Conservation (phyloP, 2,329 filamentous ascomycete species). For the Sporothrix pseudoabietina region DNA sequence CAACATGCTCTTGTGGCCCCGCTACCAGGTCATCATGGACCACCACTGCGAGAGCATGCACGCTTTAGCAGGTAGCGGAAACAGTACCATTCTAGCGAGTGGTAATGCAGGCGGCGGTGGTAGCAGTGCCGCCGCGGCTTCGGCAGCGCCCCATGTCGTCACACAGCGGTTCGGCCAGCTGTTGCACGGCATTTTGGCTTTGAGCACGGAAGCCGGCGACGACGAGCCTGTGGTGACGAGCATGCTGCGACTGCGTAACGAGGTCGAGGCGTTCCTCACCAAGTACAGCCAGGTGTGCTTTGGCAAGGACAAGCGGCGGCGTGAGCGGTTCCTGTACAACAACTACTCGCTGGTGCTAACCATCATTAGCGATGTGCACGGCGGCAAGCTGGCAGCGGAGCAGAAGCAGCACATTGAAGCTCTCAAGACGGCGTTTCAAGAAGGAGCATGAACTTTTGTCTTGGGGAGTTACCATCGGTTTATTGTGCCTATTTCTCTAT, state of each 20-base stretch:
- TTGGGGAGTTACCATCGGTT: not conserved
- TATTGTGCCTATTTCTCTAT: not conserved
- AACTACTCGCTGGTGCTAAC: slow-evolving; percentile 95
- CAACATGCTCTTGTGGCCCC: slow-evolving; percentile 94
- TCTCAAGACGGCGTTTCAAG: slow-evolving; percentile 61
- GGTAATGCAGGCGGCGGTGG: slow-evolving; percentile 40
- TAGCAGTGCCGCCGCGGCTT: slow-evolving; percentile 57
- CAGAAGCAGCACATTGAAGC: slow-evolving; percentile 74
- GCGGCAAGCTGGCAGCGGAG: slow-evolving; percentile 72
- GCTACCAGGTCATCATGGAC: slow-evolving; percentile 92
- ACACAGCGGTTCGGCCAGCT: slow-evolving; percentile 97
- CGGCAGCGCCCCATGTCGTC: slow-evolving; percentile 83
- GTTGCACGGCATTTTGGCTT: slow-evolving; percentile 75
- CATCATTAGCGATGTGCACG: slow-evolving; percentile 73
- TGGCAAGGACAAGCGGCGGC: slow-evolving; percentile 73
- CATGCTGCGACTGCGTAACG: slow-evolving; percentile 71
- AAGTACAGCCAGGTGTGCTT: slow-evolving; percentile 72
- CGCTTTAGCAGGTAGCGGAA: slow-evolving; percentile 52
- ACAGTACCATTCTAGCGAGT: slow-evolving; percentile 13
- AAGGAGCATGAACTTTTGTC: slow-evolving; percentile 42
- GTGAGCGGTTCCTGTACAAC: slow-evolving; percentile 87
- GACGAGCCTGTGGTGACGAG: slow-evolving; percentile 90
- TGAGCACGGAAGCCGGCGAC: slow-evolving; percentile 89
- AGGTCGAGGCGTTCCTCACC: slow-evolving; percentile 80
- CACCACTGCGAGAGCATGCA: slow-evolving; percentile 86